Evolutionary conservation across 768 basidiomycete genomes (phyloP).

Genomic region (Mycena capillaripes): DNA sequence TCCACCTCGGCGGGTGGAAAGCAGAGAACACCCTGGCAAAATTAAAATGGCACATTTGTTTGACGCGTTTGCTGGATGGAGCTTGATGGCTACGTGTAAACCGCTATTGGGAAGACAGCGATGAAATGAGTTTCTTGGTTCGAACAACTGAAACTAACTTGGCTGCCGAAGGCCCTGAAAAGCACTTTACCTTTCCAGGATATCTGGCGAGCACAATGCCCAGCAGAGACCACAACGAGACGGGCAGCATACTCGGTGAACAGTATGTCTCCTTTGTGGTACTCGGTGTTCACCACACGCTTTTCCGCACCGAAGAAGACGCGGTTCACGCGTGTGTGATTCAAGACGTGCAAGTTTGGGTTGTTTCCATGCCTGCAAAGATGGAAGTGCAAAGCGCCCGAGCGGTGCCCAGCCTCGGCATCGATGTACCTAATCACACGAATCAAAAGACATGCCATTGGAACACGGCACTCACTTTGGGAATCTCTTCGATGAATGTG

Average conservation of each 20-base stretch:
- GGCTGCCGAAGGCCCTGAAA: slow-evolving; percentile 51
- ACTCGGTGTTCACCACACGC: slow-evolving; percentile 65
- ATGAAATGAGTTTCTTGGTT: background rate
- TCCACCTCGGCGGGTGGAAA: too few relatives aligned
- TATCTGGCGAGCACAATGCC: slow-evolving; percentile 69
- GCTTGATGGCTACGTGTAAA: too few relatives aligned
- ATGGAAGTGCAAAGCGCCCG: slow-evolving; percentile 66
- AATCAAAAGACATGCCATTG: too few relatives aligned
- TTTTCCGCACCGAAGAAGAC: slow-evolving; percentile 61
- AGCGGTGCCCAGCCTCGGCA: slow-evolving; percentile 64
- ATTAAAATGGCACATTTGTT: too few relatives aligned
- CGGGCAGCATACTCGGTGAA: slow-evolving; percentile 49
- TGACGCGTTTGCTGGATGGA: too few relatives aligned
- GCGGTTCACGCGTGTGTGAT: slow-evolving; percentile 58
- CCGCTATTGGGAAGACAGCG: background rate
- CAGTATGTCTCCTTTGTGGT: slow-evolving; percentile 43
- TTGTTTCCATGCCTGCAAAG: slow-evolving; percentile 61
- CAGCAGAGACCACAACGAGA: slow-evolving; percentile 64
- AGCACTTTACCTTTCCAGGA: slow-evolving; percentile 60
- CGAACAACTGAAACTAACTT: slow-evolving; percentile 54
- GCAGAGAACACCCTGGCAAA: too few relatives aligned
- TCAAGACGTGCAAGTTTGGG: slow-evolving; percentile 56
- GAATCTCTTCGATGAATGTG: background rate
- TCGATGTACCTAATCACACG: slow-evolving; percentile 54
- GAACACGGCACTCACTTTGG: background rate